Base-by-base conservation (phyloP, 2,329 filamentous ascomycete genomes). In the Byssoonygena ceratinophila region DNA sequence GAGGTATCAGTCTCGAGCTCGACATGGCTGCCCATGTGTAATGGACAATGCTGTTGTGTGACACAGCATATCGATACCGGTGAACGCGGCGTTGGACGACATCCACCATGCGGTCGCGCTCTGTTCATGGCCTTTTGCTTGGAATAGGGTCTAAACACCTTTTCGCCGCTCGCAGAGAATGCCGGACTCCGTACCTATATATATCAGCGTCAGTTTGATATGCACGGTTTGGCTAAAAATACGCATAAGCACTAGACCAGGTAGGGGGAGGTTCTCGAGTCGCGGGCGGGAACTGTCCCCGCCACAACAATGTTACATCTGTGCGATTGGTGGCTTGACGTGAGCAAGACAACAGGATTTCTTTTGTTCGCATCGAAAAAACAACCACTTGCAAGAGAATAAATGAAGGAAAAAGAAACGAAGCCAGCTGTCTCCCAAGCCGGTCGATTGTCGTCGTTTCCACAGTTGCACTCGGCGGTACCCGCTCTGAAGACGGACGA, bases 221-320 rank as follows among this genome's bases (percentile, higher is more conserved):
- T 49, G 46, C 46, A 49, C 4, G n/a, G 27, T 18, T 48, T 22
- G 18, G 34, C 46, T 49, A 49, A 49, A 49, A 49, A 49, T 49
- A 49, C 22, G 36, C 46, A 41, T 40, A 49, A 49, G 45, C 45
- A 47, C 45, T 47, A 47, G 45, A 36, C 45, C 41, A 44, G 45
- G 27, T 4, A 29, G 27, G 31, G 45, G 27, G 27, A 29, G 27
- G 31, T 47, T 18, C 29, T 25, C 22, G 18, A 18, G 3, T 37
- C 18, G 16, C 12, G 20, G 20, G n/a, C 29, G 29, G 45, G 16
- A 41, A 9, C 34, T 29, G 5, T 39, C 32, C 46, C 46, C 37
- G 36, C 46, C 46, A 49, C 46, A 41, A 16, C n/a, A 14, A 32
- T 40, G 46, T 49, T 49, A 49, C 46, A 49, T 49, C 18, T 48